Percentiles rank a stretch among this genome's conserved stretches.
These are phyloP conservation scores for Tulasnella sp. DNA, from an alignment of 768 basidiomycete genomes.

Conservation along the genomic window DNA sequence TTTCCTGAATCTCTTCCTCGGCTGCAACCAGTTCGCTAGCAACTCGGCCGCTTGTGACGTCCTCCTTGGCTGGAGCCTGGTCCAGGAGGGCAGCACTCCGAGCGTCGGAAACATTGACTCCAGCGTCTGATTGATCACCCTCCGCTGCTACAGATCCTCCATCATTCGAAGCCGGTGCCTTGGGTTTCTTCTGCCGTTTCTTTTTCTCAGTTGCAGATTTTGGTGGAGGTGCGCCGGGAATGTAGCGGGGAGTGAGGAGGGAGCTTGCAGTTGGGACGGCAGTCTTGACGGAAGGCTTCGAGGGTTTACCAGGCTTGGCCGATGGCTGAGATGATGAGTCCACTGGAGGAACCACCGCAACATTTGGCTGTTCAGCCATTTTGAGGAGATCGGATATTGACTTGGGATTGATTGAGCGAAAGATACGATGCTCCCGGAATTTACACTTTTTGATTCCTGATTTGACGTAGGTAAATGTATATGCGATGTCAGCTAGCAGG, in stretches of 20 bases:
- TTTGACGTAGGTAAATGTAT: neutral
- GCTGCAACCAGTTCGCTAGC: slow-evolving; percentile 37
- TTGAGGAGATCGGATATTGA: neutral
- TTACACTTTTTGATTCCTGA: neutral
- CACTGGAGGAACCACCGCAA: neutral
- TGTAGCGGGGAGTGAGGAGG: slow-evolving; percentile 36
- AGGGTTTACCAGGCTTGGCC: neutral
- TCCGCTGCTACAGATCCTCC: slow-evolving; percentile 34
- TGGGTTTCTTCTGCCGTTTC: slow-evolving; percentile 52
- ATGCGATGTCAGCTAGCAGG: neutral
- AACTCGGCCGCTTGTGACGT: slow-evolving; percentile 41
- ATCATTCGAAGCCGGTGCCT: slow-evolving; percentile 1
- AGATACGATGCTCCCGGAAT: neutral
- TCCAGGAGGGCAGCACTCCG: slow-evolving; percentile 43
- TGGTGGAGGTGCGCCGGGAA: slow-evolving; percentile 74
- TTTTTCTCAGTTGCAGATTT: slow-evolving; percentile 54
- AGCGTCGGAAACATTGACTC: slow-evolving; percentile 38
- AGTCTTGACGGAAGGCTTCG: neutral
- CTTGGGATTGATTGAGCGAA: neutral
- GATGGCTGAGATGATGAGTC: neutral
- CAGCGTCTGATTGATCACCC: slow-evolving; percentile 42
- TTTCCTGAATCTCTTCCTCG: slow-evolving; percentile 3
- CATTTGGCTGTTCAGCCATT: neutral
- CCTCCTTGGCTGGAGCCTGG: slow-evolving; percentile 42
- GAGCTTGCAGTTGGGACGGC: slow-evolving; percentile 7